Base-by-base conservation (phyloP, 176 grass and related monocot genomes). In the Saccharum officinarum region DNA sequence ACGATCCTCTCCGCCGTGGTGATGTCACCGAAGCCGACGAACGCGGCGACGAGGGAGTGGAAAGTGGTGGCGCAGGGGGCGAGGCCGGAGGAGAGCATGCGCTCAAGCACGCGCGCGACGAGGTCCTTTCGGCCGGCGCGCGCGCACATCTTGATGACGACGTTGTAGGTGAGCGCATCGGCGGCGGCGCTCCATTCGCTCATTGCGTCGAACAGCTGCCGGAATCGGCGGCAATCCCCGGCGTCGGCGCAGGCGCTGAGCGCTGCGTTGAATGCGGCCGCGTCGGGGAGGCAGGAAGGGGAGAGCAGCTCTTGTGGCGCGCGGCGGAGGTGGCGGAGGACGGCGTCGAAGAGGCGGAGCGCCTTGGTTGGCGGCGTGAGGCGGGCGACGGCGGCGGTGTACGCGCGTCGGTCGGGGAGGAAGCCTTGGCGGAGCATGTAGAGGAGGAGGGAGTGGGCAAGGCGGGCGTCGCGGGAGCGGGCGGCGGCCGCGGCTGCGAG, bases 61-160 rank as follows among this genome's bases (percentile, higher is more conserved):
- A 95, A 90, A 8, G 95, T 95, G 49, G 89, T 88, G 59, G 81
- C 66, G 72, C 91, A 95, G 18, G 95, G 95, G 5, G 44, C 14
- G 59, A 98, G n/a, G 25, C 80, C 85, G 17, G 49, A 22, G 20
- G 71, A 45, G 40, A 95, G 66, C 40, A 92, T 84, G 42, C 71
- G 87, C 33, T 90, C 87, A 4, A 90, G 80, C 40, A 87, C 88
- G 52, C 84, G 80, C 20, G 79, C 80, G 8, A 93, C 75, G 39
- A 98, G 93, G 87, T 93, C 95, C 47, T 76, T 88, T 12, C 91
- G 87, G 1, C 85, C 91, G 17, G 87, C 91, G 50, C 95, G 78
- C 34, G 93, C 93, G 64, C 87, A 93, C 91, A 95, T 95, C 88
- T 98, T 98, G 79, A 98, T 75, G 25, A 90, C 31, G 47, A 98